Percentiles rank a stretch among this genome's conserved stretches.
phyloP scores from a whole-genome alignment of 805 yeast genomes.

The baker's yeast (Saccharomyces cerevisiae) region DNA sequence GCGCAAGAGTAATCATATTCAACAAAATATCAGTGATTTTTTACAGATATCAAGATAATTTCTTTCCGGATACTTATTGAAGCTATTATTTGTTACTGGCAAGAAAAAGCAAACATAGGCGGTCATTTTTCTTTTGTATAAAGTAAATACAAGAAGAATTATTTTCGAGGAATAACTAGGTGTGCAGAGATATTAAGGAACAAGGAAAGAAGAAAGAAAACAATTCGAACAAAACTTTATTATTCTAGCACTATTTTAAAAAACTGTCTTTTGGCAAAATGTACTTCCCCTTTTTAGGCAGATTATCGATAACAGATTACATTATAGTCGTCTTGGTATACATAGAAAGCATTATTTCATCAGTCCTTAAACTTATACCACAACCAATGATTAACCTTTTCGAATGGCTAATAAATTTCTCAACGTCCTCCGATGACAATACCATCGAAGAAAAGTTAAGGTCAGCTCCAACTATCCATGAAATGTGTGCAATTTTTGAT shows the following conservation, averaged over 20 bases:
- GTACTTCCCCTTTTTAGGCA: constrained; percentile 33
- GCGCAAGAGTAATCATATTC: background rate
- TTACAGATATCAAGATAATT: background rate
- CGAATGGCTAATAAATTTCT: constrained; percentile 24
- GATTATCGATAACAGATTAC: constrained; percentile 44
- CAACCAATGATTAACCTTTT: constrained; percentile 31
- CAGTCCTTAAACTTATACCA: constrained; percentile 42
- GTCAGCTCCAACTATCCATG: constrained; percentile 45
- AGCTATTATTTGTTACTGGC: background rate
- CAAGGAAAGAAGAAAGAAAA: background rate
- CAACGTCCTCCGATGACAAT: constrained; percentile 15
- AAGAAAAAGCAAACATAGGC: background rate
- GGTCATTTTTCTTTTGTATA: background rate
- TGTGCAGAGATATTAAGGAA: background rate
- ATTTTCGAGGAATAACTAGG: background rate
- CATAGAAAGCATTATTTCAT: constrained; percentile 39
- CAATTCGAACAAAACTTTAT: background rate
- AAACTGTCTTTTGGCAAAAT: background rate
- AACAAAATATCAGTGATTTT: background rate
- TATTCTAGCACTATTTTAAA: no score
- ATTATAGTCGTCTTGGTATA: constrained; percentile 42
- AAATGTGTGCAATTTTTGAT: constrained; percentile 61
- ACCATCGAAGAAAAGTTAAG: constrained; percentile 15
- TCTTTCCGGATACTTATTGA: background rate
- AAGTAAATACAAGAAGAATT: background rate